Evolutionary conservation across 2,329 filamentous ascomycete genomes (phyloP).

Genomic region (Talaromyces sp.): DNA sequence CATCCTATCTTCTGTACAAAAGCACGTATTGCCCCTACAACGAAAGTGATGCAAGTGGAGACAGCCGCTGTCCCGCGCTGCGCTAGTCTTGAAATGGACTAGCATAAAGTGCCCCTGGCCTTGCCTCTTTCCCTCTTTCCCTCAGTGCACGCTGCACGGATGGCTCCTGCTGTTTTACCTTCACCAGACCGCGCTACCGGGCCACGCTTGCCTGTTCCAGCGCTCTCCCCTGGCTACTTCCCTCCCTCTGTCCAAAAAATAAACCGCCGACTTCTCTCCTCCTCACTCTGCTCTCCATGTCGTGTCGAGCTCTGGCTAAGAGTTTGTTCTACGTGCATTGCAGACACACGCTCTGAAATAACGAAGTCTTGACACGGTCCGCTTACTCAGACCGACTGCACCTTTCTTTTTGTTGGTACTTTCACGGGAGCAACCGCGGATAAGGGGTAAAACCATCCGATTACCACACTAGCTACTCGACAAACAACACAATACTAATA

Average conservation of each 20-base stretch:
- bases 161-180: background rate
- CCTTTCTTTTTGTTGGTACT: slow-evolving; percentile 1
- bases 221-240: slow-evolving; percentile 3
- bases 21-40: too few relatives aligned
- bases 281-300: background rate
- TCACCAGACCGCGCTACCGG: slow-evolving; percentile 7
- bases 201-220: slow-evolving; percentile 7
- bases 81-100: background rate
- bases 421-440: slow-evolving; percentile 11
- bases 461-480: background rate
- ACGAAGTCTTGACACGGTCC: background rate
- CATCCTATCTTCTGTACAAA: too few relatives aligned
- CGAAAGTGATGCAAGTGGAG: background rate
- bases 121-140: background rate
- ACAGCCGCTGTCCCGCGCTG: slow-evolving; percentile 3
- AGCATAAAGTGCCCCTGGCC: background rate
- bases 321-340: slow-evolving; percentile 2
- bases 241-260: background rate
- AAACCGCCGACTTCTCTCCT: background rate
- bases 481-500: background rate
- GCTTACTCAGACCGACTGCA: background rate
- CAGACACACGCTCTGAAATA: background rate
- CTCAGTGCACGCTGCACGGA: background rate
- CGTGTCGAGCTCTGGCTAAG: background rate
- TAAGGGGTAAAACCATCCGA: slow-evolving; percentile 6